Conservation (phyloP, 1,284 basidiomycete species). For the Grifola frondosa region DNA sequence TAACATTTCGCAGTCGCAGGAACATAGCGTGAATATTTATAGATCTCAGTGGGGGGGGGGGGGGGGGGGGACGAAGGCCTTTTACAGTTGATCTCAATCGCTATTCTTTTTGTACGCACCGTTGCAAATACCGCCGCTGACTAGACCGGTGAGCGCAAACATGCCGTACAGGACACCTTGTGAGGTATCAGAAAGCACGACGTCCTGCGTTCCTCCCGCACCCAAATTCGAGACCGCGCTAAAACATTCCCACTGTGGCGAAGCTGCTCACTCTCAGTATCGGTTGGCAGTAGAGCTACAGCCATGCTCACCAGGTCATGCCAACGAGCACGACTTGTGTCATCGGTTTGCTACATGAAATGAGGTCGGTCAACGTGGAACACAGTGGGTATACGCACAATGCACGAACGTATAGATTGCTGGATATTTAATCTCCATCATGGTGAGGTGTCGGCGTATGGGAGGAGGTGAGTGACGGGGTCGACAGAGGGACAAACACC, state of each 20-base stretch:
- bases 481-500: conserved; percentile 12
- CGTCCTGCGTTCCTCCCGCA: conserved; percentile 45
- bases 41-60: not conserved
- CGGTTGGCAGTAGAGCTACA: too few species aligned
- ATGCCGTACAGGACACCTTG: conserved; percentile 46
- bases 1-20: not conserved
- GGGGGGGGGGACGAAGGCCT: too few species aligned
- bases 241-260: conserved; percentile 50
- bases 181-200: conserved; percentile 40
- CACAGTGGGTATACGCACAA: not conserved
- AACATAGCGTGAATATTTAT: not conserved
- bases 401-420: conserved; percentile 31
- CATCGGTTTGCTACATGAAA: conserved; percentile 33
- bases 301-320: conserved; percentile 43
- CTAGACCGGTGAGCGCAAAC: conserved; percentile 46
- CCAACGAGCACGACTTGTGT: conserved; percentile 43
- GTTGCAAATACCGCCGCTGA: conserved; percentile 49
- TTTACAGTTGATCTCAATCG: too few species aligned
- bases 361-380: not conserved
- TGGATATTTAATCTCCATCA: conserved; percentile 27
- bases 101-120: conserved; percentile 37
- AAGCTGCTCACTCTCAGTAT: conserved; percentile 26
- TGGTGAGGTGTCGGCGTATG: conserved; percentile 7
- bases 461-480: not conserved
- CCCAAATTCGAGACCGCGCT: conserved; percentile 47